Evolutionary conservation across 139 green algal genomes (phyloP).

Genomic region (Parachlorella kessleri): DNA sequence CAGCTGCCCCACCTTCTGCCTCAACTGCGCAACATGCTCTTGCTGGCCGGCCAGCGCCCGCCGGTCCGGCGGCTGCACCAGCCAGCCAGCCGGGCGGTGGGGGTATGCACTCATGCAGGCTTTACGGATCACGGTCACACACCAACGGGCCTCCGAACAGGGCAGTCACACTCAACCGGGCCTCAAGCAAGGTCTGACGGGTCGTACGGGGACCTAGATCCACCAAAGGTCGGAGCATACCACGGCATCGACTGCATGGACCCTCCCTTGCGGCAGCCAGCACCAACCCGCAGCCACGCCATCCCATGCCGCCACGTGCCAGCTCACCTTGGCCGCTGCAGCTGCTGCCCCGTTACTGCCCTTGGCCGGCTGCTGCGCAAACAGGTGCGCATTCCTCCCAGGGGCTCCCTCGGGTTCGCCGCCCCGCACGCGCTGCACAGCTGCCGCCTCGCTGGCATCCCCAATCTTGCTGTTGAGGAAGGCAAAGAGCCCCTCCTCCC

Average conservation of each 20-base stretch:
- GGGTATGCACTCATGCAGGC: no score
- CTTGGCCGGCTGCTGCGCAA: background rate
- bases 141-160: no score
- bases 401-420: background rate
- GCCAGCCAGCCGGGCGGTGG: no score
- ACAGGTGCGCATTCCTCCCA: slow-evolving; percentile 3
- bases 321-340: slow-evolving; percentile 2
- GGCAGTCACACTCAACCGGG: no score
- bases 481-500: slow-evolving; percentile 24
- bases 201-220: no score
- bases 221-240: no score
- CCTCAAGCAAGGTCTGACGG: no score
- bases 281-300: background rate
- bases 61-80: slow-evolving; percentile 17
- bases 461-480: slow-evolving; percentile 17
- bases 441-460: slow-evolving; percentile 5
- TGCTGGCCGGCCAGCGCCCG: slow-evolving; percentile 1
- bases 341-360: background rate
- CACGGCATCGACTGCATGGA: no score
- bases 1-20: slow-evolving; percentile 15
- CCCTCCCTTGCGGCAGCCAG: no score
- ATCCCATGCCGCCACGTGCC: background rate
- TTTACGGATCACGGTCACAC: no score
- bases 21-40: slow-evolving; percentile 10
- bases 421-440: background rate